These are phyloP conservation scores for Colletotrichum sp. DNA, from an alignment of 2,329 filamentous ascomycete species.

Conservation along the genomic window DNA sequence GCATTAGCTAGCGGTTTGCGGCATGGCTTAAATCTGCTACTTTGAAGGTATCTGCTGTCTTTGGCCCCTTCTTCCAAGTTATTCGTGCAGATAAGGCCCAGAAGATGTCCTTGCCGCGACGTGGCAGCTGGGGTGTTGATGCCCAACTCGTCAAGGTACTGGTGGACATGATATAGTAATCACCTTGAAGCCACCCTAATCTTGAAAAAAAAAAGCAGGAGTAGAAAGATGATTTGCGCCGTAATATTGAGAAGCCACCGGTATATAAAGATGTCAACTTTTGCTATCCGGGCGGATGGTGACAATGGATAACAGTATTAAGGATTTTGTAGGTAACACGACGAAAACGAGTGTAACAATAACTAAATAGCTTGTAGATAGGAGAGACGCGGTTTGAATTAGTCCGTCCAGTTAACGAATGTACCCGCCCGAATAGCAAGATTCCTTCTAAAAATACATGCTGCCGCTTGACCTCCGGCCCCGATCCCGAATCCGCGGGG, in stretches of 20 bases:
- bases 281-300: not conserved
- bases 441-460: not conserved
- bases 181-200: not conserved
- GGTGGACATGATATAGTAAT: accelerated
- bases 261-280: not conserved
- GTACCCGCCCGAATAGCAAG: accelerated
- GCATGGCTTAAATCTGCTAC: not conserved
- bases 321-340: not conserved
- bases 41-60: not conserved
- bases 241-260: not conserved
- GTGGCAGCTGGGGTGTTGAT: not conserved
- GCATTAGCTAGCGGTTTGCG: too few relatives aligned
- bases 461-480: not conserved
- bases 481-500: not conserved
- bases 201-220: too few relatives aligned
- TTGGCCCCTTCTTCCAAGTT: not conserved
- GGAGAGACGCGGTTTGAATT: too few relatives aligned
- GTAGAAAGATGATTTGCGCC: too few relatives aligned
- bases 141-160: not conserved
- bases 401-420: too few relatives aligned
- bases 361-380: too few relatives aligned
- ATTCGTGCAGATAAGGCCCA: too few relatives aligned
- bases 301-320: not conserved
- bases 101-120: not conserved
- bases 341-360: too few relatives aligned